Evolutionary conservation across 2,329 filamentous ascomycete genomes (phyloP), one percentile per base, ranked within the genome.

Genomic region (Dothideomycetes sp.): DNA sequence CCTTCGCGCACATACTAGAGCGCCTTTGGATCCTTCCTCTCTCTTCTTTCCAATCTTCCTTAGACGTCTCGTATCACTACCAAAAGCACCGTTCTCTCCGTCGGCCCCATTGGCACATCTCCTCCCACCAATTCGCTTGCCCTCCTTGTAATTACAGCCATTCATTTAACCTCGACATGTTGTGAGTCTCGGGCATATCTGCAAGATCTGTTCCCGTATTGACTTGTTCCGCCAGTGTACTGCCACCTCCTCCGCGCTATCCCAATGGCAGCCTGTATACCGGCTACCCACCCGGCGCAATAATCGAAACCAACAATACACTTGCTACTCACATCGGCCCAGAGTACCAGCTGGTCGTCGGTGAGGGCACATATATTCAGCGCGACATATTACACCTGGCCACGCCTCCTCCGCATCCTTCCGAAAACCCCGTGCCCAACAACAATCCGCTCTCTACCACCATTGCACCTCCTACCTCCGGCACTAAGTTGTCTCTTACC

Each of bases 241-340:
- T 94, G 45, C 78, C 76, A 53, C 86, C 88, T 45, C 88, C 87
- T 48, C 86, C 84, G 45, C 78, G 87, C 61, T 95, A 94, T 68
- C 82, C 84, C 43, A 76, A 78, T 50, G 78, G 80, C 49, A 83
- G 83, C 61, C 83, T 60, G 37, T 61, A 84, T 67, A 80, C 81
- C 52, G 76, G 76, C 39, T 51, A 56, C 49, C 73, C 80, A 41
- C 77, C 77, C 49, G 79, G 79, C 47, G 71, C 78, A 37, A 76
- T 94, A 61, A 82, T 94, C 56, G 91, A 98, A 71, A 95, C 89
- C 40, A 94, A 91, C 64, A 98, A 96, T 59, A 82, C 79, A 27
- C 68, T 98, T 47, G 78, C 76, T 43, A 82, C 84, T 53, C 89
- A 85, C 17, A 78, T 78, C 24, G 84, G 84, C 4, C 76, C 84